Percentiles rank a stretch among this genome's conserved stretches.
Conservation (phyloP, 2,329 filamentous ascomycete species). For the Penicillium digitatum region DNA sequence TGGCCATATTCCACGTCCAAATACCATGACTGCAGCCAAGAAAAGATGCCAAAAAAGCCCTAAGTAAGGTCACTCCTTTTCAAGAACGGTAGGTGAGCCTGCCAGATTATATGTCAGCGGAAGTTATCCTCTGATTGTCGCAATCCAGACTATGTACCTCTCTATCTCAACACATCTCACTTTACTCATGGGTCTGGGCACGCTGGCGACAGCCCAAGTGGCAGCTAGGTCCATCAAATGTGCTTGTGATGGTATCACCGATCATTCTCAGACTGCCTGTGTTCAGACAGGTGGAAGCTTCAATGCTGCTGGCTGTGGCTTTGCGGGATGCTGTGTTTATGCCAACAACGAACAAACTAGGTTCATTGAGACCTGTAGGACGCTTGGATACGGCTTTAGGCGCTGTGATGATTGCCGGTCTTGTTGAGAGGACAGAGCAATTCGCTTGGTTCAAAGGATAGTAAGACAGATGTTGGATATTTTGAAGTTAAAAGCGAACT, state of each 20-base stretch:
- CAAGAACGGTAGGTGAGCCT: not conserved
- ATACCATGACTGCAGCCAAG: not conserved
- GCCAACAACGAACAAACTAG: constrained; percentile 1
- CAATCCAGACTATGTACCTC: not conserved
- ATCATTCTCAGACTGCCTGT: not conserved
- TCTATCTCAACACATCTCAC: not conserved
- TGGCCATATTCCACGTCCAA: not conserved
- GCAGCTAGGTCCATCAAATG: constrained; percentile 3
- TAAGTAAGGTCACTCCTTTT: not conserved
- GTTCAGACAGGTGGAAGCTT: not conserved
- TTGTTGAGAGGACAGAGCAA: not conserved
- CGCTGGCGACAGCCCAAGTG: not conserved
- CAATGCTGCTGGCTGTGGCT: not conserved
- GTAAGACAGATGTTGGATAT: not conserved
- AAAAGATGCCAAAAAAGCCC: not conserved
- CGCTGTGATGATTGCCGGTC: constrained; percentile 8
- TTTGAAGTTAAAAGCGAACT: not conserved
- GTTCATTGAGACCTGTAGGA: constrained; percentile 3
- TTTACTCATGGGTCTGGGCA: not conserved
- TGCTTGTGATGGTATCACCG: not conserved
- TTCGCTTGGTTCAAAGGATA: not conserved
- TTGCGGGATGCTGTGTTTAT: constrained; percentile 9
- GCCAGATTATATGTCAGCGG: not conserved
- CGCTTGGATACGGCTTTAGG: constrained; percentile 5
- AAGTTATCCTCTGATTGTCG: not conserved